Percentiles rank a stretch among this genome's conserved stretches.
Conservation (phyloP, 345 rosid genomes). For the Microthlaspi erraticum region DNA sequence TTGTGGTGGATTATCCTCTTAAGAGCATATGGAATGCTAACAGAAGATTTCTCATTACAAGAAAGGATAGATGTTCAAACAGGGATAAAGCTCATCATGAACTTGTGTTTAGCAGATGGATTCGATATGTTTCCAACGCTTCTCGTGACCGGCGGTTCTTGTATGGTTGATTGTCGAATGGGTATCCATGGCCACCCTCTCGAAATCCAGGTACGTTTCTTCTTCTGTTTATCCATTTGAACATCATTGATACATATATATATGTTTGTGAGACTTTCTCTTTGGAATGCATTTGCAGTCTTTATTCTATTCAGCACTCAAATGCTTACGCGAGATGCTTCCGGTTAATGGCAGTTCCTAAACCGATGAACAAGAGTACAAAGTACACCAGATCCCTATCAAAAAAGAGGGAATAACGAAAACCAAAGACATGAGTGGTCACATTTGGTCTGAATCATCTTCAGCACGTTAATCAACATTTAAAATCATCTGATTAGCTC, state of each 20-base stretch:
- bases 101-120: constrained; percentile 81
- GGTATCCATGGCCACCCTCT: constrained; percentile 95
- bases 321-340: constrained; percentile 83
- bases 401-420: no score
- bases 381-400: no score
- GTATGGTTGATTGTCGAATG: constrained; percentile 94
- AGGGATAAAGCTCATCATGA: constrained; percentile 74
- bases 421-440: no score
- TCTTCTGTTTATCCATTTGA: background rate
- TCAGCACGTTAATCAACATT: no score
- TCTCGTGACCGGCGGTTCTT: constrained; percentile 84
- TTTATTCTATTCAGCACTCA: constrained; percentile 74
- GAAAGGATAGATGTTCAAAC: constrained; percentile 92
- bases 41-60: constrained; percentile 79
- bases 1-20: constrained; percentile 92
- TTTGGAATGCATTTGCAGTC: constrained; percentile 52
- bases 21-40: constrained; percentile 84
- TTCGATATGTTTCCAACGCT: constrained; percentile 95
- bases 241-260: background rate
- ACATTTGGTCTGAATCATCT: no score
- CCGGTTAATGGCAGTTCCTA: constrained; percentile 64
- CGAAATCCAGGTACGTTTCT: constrained; percentile 78
- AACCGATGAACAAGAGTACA: no score
- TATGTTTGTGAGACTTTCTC: constrained; percentile 2
- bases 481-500: no score